Evolutionary conservation across 1,284 basidiomycete species (phyloP).

Genomic region (Melampsora americana): DNA sequence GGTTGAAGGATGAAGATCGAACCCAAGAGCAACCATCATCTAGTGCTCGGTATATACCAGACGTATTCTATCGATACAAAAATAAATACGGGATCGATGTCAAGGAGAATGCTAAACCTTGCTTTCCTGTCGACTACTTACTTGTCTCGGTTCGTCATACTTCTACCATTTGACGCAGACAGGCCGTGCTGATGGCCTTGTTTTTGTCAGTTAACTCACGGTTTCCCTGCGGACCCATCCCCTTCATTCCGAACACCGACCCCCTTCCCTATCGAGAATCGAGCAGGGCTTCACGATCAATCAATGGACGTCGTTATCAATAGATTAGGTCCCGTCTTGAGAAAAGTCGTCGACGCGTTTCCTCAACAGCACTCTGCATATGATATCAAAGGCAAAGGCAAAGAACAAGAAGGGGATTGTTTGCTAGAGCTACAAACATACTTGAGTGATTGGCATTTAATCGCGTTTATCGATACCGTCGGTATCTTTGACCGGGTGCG

Average conservation of each 20-base stretch:
- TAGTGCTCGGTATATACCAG: slow-evolving; percentile 86
- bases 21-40: slow-evolving; percentile 79
- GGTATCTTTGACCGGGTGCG: slow-evolving; percentile 74
- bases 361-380: slow-evolving; percentile 55
- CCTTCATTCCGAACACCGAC: slow-evolving; percentile 66
- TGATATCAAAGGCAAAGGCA: slow-evolving; percentile 50
- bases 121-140: slow-evolving; percentile 97
- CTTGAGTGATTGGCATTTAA: slow-evolving; percentile 91
- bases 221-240: slow-evolving; percentile 84
- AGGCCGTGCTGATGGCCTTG: slow-evolving; percentile 16
- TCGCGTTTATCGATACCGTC: slow-evolving; percentile 78
- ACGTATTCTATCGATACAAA: slow-evolving; percentile 98
- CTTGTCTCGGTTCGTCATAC: slow-evolving; percentile 75
- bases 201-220: slow-evolving; percentile 80
- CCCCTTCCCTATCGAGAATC: slow-evolving; percentile 83
- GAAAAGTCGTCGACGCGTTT: slow-evolving; percentile 62
- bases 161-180: not conserved
- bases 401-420: slow-evolving; percentile 48
- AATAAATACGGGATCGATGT: slow-evolving; percentile 97
- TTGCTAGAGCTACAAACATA: slow-evolving; percentile 64
- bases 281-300: slow-evolving; percentile 83
- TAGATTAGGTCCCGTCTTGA: slow-evolving; percentile 62
- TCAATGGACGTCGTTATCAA: slow-evolving; percentile 67
- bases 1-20: slow-evolving; percentile 61
- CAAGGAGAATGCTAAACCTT: slow-evolving; percentile 96